Conservation (phyloP, 495 filamentous ascomycete genomes). For the Penicillium diatomitis region DNA sequence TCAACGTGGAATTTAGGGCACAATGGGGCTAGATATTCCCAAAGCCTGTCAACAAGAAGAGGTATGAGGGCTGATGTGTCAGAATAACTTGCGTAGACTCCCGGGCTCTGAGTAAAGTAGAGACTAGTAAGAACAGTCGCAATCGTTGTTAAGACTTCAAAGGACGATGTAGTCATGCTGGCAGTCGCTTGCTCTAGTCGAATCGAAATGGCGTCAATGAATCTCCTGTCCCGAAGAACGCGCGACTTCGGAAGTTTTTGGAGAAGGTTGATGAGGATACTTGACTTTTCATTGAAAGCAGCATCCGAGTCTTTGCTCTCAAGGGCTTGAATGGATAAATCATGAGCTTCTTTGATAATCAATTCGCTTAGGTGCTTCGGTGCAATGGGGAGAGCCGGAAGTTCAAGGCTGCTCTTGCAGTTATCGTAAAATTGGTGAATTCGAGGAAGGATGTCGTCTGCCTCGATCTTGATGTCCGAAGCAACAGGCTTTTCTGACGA, state of each 20-base stretch:
- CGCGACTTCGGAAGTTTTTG: conserved; percentile 47
- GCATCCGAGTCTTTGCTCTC: conserved; percentile 12
- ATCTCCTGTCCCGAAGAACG: conserved; percentile 39
- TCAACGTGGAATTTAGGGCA: conserved; percentile 91
- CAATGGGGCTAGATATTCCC: conserved; percentile 68
- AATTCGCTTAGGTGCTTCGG: conserved; percentile 48
- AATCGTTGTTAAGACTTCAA: conserved; percentile 47
- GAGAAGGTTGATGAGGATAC: conserved; percentile 47
- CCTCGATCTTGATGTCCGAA: conserved; percentile 13
- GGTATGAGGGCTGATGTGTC: conserved; percentile 59
- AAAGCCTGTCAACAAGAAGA: conserved; percentile 59
- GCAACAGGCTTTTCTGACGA: conserved; percentile 15
- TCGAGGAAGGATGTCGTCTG: conserved; percentile 45
- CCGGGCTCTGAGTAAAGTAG: conserved; percentile 42
- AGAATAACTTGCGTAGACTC: conserved; percentile 41
- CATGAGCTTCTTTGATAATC: conserved; percentile 51
- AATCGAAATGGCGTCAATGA: conserved; percentile 48
- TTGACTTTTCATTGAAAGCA: conserved; percentile 32
- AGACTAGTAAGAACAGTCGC: conserved; percentile 52
- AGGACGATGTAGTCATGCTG: conserved; percentile 24
- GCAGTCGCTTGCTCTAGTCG: conserved; percentile 12
- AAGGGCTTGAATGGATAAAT: conserved; percentile 37
- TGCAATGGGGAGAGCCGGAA: conserved; percentile 46
- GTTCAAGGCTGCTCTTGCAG: conserved; percentile 36
- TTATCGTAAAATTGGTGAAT: conserved; percentile 56